A percentile compares a stretch with the other conserved stretches of the same genome.
Conservation (phyloP, 2,329 filamentous ascomycete species). For the Penicillium oxalicum region DNA sequence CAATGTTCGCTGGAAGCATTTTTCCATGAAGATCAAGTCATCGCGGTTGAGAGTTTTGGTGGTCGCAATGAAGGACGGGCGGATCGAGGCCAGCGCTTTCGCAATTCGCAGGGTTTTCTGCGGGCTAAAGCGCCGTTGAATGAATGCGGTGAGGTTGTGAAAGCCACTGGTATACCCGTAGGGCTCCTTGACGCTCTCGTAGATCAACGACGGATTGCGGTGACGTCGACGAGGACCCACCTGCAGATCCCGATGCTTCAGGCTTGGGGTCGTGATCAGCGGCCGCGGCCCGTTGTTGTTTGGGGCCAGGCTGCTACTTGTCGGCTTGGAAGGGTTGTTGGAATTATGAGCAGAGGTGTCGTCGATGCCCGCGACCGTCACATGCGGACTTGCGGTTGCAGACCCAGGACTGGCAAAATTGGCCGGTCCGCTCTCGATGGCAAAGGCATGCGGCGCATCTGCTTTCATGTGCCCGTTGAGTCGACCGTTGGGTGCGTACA, state of each 20-base stretch:
- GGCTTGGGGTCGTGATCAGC: slow-evolving; percentile 39
- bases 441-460: slow-evolving; percentile 52
- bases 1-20: slow-evolving; percentile 86
- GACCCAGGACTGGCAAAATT: slow-evolving; percentile 55
- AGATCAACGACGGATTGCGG: slow-evolving; percentile 75
- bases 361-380: slow-evolving; percentile 38
- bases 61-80: slow-evolving; percentile 87
- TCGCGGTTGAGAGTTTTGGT: slow-evolving; percentile 81
- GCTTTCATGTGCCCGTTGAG: slow-evolving; percentile 39
- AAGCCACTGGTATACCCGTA: slow-evolving; percentile 89
- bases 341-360: slow-evolving; percentile 27
- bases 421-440: slow-evolving; percentile 53
- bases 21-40: slow-evolving; percentile 96
- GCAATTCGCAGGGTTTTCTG: slow-evolving; percentile 77
- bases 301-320: slow-evolving; percentile 23
- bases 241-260: slow-evolving; percentile 38
- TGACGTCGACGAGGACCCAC: slow-evolving; percentile 45
- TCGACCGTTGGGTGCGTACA: slow-evolving; percentile 35
- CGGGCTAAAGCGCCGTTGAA: slow-evolving; percentile 70
- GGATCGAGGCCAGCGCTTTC: slow-evolving; percentile 79
- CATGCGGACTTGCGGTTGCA: slow-evolving; percentile 50
- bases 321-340: slow-evolving; percentile 20
- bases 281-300: slow-evolving; percentile 29
- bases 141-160: slow-evolving; percentile 75
- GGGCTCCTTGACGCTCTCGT: slow-evolving; percentile 81